Percentiles rank a stretch among this genome's conserved stretches.
phyloP scores from a whole-genome alignment of 306 rosid species.

The Fragaria nilgerrensis region DNA sequence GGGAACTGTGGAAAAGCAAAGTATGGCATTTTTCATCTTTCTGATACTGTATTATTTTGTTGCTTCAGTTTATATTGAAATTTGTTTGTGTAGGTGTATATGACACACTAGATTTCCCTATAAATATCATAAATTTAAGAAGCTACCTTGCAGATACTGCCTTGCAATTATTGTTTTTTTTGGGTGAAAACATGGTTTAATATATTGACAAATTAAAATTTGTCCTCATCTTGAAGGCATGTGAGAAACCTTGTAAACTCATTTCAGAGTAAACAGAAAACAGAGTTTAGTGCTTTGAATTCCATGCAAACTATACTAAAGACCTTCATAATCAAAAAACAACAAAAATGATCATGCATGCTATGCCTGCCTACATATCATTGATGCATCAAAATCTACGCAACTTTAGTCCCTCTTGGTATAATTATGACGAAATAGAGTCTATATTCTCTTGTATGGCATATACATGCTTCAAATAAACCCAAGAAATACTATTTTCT shows the following conservation, averaged over 20 bases:
- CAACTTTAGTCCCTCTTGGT: background rate
- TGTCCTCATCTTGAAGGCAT: background rate
- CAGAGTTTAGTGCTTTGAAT: background rate
- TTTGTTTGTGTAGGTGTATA: background rate
- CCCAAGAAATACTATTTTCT: background rate
- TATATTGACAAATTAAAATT: background rate
- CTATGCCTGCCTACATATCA: background rate
- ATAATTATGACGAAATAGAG: background rate
- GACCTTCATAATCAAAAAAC: background rate
- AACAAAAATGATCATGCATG: background rate
- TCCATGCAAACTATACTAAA: background rate
- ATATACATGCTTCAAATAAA: background rate
- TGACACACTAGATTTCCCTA: background rate
- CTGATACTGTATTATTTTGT: constrained; percentile 6
- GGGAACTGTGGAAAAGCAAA: constrained; percentile 73
- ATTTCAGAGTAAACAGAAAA: background rate
- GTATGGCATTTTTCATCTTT: constrained; percentile 45
- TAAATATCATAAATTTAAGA: background rate
- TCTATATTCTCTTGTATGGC: background rate
- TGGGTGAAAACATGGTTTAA: background rate
- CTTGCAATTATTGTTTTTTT: background rate
- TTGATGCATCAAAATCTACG: background rate
- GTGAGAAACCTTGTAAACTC: background rate
- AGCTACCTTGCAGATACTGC: background rate
- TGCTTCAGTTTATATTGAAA: background rate